Conservation (phyloP, 352 stramenopile species). For the Globisporangium mamillatum region DNA sequence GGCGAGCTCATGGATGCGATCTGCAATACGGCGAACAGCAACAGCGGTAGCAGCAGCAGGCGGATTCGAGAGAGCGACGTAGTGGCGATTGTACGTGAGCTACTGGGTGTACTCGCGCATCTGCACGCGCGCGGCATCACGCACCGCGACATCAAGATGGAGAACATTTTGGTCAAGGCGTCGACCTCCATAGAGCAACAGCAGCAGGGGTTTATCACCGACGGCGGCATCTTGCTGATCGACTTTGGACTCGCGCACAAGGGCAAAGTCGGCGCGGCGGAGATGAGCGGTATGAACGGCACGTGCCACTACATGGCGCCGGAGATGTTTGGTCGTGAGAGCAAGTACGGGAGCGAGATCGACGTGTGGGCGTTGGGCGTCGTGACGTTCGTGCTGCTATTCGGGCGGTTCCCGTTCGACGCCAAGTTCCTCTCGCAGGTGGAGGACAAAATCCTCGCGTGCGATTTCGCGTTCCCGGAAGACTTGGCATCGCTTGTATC, state of each 20-base stretch:
- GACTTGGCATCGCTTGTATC: conserved; percentile 57
- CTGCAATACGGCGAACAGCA: conserved; percentile 7
- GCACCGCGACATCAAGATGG: conserved; percentile 80
- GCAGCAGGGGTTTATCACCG: conserved; percentile 18
- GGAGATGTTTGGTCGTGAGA: conserved; percentile 72
- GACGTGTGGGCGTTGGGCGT: conserved; percentile 82
- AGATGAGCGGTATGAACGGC: conserved; percentile 80
- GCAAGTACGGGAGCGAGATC: conserved; percentile 56
- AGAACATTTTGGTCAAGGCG: conserved; percentile 78
- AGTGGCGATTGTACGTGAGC: conserved; percentile 54
- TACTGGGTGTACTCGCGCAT: conserved; percentile 65
- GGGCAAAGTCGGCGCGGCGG: conserved; percentile 28
- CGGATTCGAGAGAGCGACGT: conserved; percentile 61
- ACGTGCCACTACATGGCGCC: conserved; percentile 85
- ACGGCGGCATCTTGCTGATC: conserved; percentile 63
- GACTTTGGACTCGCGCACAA: conserved; percentile 80
- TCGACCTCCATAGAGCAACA: background rate
- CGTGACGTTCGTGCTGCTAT: conserved; percentile 71
- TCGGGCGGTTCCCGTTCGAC: conserved; percentile 73
- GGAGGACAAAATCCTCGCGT: conserved; percentile 77
- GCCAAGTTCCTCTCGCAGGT: conserved; percentile 79
- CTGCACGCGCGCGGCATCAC: conserved; percentile 73
- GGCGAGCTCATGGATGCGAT: conserved; percentile 69
- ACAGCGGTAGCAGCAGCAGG: background rate
- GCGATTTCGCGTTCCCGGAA: conserved; percentile 52